phyloP scores from a whole-genome alignment of 2,329 filamentous ascomycete genomes.

The Cladosporium sp. region DNA sequence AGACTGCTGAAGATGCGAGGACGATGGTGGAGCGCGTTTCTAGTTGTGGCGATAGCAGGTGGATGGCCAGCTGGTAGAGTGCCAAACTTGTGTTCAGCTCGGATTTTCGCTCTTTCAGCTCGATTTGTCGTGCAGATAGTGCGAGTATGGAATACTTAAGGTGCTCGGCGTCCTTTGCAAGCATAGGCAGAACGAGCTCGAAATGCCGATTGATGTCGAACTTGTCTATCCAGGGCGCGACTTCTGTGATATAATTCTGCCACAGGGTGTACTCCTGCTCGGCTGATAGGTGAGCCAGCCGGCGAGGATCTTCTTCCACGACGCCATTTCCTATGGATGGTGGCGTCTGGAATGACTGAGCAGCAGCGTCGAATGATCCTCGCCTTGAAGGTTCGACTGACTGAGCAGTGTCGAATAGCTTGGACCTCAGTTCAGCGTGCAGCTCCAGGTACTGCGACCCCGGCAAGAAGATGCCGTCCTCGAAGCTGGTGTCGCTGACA shows the following conservation, averaged over 20 bases:
- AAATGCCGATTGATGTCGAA: slow-evolving; percentile 50
- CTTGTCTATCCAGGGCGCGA: slow-evolving; percentile 54
- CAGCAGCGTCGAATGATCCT: background rate
- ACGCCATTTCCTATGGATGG: background rate
- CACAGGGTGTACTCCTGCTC: slow-evolving; percentile 27
- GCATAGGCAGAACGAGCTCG: slow-evolving; percentile 44
- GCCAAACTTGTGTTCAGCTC: slow-evolving; percentile 46
- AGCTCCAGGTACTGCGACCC: slow-evolving; percentile 28
- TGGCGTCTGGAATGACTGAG: background rate
- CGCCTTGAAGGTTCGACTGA: slow-evolving; percentile 19
- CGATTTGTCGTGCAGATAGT: slow-evolving; percentile 49
- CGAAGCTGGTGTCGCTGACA: slow-evolving; percentile 22
- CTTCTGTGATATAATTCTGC: slow-evolving; percentile 46
- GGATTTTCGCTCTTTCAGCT: slow-evolving; percentile 41
- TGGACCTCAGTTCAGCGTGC: slow-evolving; percentile 25
- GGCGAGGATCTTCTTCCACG: slow-evolving; percentile 19
- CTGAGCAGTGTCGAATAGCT: slow-evolving; percentile 27
- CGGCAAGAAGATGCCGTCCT: slow-evolving; percentile 29
- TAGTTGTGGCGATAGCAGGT: slow-evolving; percentile 37
- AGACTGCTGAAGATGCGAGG: slow-evolving; percentile 43
- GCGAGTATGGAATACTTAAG: slow-evolving; percentile 48
- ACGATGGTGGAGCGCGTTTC: slow-evolving; percentile 41
- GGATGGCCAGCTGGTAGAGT: slow-evolving; percentile 49
- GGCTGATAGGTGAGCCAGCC: slow-evolving; percentile 23
- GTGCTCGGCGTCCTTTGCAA: slow-evolving; percentile 42